Evolutionary conservation across 73 alveolate species (phyloP), one percentile per base, ranked within the genome.

Genomic region (Paramecium tetraurelia): DNA sequence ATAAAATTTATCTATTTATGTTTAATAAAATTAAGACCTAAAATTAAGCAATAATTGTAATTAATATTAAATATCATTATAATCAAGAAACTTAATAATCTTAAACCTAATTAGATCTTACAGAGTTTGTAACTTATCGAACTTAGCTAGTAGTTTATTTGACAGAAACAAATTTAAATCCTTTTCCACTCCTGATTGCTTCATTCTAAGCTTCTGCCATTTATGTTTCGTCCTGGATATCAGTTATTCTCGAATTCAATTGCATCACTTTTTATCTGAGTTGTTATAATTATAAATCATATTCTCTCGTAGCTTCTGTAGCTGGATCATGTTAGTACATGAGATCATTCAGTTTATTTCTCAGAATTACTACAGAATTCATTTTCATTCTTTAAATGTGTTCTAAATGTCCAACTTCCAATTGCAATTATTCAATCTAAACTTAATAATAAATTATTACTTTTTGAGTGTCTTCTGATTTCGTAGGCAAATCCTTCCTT

Each of bases 241-340:
- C 84, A 0, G 41, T 27, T 12, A 63, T 5, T 33, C 12, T 63
- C 1, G 84, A 63, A 63, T 16, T 63, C 14, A 63, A 33, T 33
- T 63, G 29, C 84, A 63, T 63, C 5, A 63, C 84, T 63, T 33
- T 63, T 63, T 63, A 63, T 63, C 84, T 63, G 4, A 63, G 48
- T 63, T 27, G 2, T 63, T 63, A 24, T 8, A 63, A 33, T 22
- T 27, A 24, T 63, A 12, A 63, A n/a, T 63, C 84, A 11, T 63
- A 2, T 33, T 63, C 84, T 63, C 84, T 1, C 5, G 84, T 63
- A 31, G 84, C 84, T 63, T 63, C 84, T 14, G 84, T 63, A 1
- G 84, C 84, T 63, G 84, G 84, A 63, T 63, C 84, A 33, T 31
- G 46, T 27, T 63, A 14, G 31, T 63, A 63, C 84, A 63, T 63